A percentile compares a stretch with the other conserved stretches of the same genome.
These are phyloP conservation scores for Casaregolazyma suthepensis DNA, from an alignment of 1,139 yeast species.

Conservation along the genomic window DNA sequence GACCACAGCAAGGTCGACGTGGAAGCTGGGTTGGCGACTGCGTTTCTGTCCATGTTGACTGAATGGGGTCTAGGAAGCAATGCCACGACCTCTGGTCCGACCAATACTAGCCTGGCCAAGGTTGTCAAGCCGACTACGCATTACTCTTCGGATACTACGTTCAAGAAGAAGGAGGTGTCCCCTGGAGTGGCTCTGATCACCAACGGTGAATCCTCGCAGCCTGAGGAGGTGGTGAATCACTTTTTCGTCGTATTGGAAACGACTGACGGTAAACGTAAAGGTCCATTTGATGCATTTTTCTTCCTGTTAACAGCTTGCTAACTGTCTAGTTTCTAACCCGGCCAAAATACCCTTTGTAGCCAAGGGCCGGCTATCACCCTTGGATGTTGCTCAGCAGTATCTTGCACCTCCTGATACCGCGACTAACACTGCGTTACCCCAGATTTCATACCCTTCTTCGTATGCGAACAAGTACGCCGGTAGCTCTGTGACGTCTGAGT, in stretches of 20 bases:
- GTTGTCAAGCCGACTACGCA: neutral
- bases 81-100: constrained; percentile 52
- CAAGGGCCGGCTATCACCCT: neutral
- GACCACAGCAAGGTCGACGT: constrained; percentile 44
- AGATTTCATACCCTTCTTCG: neutral
- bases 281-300: neutral
- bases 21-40: constrained; percentile 51
- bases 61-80: constrained; percentile 56
- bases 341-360: neutral
- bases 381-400: neutral
- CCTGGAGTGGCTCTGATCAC: neutral
- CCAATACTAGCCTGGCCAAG: constrained; percentile 19
- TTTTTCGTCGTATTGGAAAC: constrained; percentile 2
- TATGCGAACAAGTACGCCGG: neutral
- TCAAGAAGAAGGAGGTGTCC: neutral
- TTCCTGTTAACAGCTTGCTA: neutral
- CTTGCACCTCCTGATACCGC: neutral
- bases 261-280: neutral
- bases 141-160: constrained; percentile 2
- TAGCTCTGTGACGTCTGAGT: neutral
- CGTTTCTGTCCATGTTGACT: constrained; percentile 54
- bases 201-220: neutral
- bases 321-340: neutral
- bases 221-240: constrained; percentile 1
- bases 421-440: neutral